phyloP scores from a whole-genome alignment of 2,329 filamentous ascomycete species.

The Pestalotiopsis sp. region DNA sequence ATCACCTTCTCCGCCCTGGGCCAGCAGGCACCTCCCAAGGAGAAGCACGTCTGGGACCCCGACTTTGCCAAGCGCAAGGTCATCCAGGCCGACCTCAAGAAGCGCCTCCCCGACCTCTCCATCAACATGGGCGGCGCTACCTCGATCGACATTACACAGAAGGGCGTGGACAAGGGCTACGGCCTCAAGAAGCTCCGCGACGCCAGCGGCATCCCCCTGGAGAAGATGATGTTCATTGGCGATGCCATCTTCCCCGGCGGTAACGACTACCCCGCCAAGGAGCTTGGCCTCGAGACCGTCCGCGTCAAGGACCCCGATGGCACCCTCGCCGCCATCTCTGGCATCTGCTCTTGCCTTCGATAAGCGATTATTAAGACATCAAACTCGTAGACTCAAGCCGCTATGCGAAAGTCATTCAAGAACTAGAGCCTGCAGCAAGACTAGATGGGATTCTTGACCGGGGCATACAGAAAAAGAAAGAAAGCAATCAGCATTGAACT shows the following conservation, averaged over 20 bases:
- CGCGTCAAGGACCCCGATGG: slow-evolving; percentile 23
- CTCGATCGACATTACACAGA: slow-evolving; percentile 40
- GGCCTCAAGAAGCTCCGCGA: slow-evolving; percentile 29
- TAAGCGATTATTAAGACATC: background rate
- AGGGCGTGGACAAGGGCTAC: slow-evolving; percentile 41
- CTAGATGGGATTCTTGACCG: background rate
- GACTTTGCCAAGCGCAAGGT: slow-evolving; percentile 41
- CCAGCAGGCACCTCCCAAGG: slow-evolving; percentile 38
- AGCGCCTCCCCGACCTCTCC: slow-evolving; percentile 37
- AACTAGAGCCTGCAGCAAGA: background rate
- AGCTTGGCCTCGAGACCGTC: slow-evolving; percentile 29
- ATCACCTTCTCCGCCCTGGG: slow-evolving; percentile 45
- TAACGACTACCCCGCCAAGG: slow-evolving; percentile 39
- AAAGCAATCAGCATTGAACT: background rate
- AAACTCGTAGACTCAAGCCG: background rate
- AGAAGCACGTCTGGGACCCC: slow-evolving; percentile 40
- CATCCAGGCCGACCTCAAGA: slow-evolving; percentile 38
- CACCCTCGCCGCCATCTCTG: slow-evolving; percentile 23
- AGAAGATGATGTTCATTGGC: slow-evolving; percentile 42
- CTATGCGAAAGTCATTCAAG: background rate
- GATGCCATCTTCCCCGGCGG: slow-evolving; percentile 43
- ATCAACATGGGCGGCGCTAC: slow-evolving; percentile 44
- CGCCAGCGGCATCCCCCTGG: slow-evolving; percentile 34
- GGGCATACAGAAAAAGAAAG: slow-evolving; percentile 1
- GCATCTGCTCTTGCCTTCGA: slow-evolving; percentile 21